A percentile compares a stretch with the other conserved stretches of the same genome.
Conservation (phyloP, 108 stramenopile species). For the Aurantiochytrium sp. region DNA sequence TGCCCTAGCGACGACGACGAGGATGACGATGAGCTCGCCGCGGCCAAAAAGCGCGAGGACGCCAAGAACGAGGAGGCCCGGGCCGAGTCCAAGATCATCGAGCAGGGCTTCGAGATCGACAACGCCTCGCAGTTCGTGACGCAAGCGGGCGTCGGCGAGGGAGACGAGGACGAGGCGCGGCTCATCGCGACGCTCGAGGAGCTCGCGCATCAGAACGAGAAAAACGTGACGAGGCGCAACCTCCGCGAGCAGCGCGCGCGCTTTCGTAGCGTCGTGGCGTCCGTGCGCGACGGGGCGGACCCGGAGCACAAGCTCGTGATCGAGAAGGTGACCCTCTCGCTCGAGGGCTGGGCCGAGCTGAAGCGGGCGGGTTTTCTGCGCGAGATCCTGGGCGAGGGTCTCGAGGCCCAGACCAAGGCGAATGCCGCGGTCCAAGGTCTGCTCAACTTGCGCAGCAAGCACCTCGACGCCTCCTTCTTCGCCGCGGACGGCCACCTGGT, state of each 20-base stretch:
- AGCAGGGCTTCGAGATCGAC: background rate
- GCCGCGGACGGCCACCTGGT: background rate
- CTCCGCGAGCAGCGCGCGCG: background rate
- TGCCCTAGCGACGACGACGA: background rate
- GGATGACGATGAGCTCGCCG: background rate
- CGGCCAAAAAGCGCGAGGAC: background rate
- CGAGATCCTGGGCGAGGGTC: background rate
- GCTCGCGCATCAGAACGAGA: background rate
- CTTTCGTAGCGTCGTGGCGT: background rate
- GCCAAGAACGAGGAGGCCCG: background rate
- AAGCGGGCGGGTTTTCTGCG: background rate
- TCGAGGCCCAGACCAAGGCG: background rate
- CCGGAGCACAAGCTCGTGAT: background rate
- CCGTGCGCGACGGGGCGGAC: background rate
- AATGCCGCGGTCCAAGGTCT: background rate
- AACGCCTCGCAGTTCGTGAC: background rate
- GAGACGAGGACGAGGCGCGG: background rate
- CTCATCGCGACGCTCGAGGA: background rate
- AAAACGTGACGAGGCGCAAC: background rate
- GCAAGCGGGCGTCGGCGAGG: background rate
- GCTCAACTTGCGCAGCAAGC: background rate
- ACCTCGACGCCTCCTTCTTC: background rate
- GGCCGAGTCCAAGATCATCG: background rate
- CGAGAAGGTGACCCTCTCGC: background rate
- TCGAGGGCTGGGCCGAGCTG: background rate